phyloP scores from a whole-genome alignment of 1,284 basidiomycete species.

The Takashimella tepidaria region DNA sequence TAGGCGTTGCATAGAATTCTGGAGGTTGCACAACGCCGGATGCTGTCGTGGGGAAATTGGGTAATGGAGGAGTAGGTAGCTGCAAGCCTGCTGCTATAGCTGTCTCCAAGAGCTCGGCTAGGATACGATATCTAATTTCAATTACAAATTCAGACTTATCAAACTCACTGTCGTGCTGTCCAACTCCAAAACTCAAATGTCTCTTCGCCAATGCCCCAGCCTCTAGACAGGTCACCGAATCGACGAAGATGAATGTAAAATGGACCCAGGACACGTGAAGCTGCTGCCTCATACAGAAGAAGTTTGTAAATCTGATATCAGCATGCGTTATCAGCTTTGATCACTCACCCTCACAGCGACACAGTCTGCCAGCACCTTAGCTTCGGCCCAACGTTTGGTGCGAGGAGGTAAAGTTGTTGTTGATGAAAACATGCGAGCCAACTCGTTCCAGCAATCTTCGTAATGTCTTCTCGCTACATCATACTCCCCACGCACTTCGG shows the following conservation, averaged over 20 bases:
- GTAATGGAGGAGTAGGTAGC: not conserved
- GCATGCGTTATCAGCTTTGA: constrained; percentile 1
- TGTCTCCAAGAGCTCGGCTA: constrained; percentile 81
- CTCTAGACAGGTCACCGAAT: constrained; percentile 80
- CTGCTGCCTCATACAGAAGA: constrained; percentile 80
- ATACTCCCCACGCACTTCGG: constrained; percentile 85
- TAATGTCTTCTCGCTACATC: constrained; percentile 89
- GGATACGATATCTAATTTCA: constrained; percentile 64
- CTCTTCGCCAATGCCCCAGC: constrained; percentile 96
- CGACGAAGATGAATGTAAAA: constrained; percentile 76
- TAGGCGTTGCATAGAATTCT: constrained; percentile 38
- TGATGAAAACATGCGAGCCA: constrained; percentile 80
- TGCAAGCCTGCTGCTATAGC: constrained; percentile 64
- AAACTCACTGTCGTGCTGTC: constrained; percentile 80
- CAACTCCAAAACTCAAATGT: constrained; percentile 98
- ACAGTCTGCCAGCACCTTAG: constrained; percentile 90
- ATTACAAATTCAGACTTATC: not conserved
- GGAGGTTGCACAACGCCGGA: constrained; percentile 31
- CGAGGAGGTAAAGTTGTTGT: constrained; percentile 79
- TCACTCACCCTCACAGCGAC: constrained; percentile 71
- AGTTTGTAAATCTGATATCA: constrained; percentile 68
- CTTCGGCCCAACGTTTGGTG: constrained; percentile 97
- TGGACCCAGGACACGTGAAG: constrained; percentile 68
- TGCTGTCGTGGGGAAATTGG: not conserved
- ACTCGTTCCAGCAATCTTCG: constrained; percentile 77